phyloP scores from a whole-genome alignment of 192 early-diverging fungal genomes.

The Mycoemilia scoparia region DNA sequence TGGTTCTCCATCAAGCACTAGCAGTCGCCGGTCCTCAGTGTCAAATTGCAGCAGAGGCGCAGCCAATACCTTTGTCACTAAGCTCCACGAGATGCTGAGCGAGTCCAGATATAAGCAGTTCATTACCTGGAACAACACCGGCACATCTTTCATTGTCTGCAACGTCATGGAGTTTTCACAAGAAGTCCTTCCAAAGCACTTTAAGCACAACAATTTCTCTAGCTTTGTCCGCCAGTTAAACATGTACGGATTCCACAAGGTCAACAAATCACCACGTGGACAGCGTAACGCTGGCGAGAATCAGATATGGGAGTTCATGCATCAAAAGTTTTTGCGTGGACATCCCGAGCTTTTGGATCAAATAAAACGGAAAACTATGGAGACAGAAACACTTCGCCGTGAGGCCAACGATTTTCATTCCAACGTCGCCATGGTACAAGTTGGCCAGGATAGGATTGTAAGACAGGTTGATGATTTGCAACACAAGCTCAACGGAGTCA shows the following conservation, averaged over 20 bases:
- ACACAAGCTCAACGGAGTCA: conserved; percentile 50
- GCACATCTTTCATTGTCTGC: conserved; percentile 77
- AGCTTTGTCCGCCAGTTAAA: conserved; percentile 79
- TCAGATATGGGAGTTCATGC: conserved; percentile 84
- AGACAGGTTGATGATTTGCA: conserved; percentile 57
- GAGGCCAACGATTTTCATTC: conserved; percentile 58
- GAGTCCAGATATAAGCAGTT: conserved; percentile 73
- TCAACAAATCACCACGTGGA: conserved; percentile 75
- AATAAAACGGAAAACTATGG: conserved; percentile 83
- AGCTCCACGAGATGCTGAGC: conserved; percentile 60
- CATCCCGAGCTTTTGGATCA: conserved; percentile 66
- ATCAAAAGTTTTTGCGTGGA: conserved; percentile 61
- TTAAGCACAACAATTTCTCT: conserved; percentile 85
- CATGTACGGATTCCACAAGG: conserved; percentile 84
- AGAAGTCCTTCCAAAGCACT: conserved; percentile 81
- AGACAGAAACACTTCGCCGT: conserved; percentile 50
- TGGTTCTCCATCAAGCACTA: conserved; percentile 26
- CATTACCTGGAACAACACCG: conserved; percentile 78
- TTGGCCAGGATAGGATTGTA: conserved; percentile 51
- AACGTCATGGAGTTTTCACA: conserved; percentile 78
- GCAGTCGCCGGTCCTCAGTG: conserved; percentile 26
- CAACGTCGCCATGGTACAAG: conserved; percentile 60
- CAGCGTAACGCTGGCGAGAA: conserved; percentile 71
- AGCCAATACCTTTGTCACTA: conserved; percentile 41
- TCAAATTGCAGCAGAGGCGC: conserved; percentile 23